Conservation (phyloP, 345 rosid genomes). For the Pistacia integerrima region DNA sequence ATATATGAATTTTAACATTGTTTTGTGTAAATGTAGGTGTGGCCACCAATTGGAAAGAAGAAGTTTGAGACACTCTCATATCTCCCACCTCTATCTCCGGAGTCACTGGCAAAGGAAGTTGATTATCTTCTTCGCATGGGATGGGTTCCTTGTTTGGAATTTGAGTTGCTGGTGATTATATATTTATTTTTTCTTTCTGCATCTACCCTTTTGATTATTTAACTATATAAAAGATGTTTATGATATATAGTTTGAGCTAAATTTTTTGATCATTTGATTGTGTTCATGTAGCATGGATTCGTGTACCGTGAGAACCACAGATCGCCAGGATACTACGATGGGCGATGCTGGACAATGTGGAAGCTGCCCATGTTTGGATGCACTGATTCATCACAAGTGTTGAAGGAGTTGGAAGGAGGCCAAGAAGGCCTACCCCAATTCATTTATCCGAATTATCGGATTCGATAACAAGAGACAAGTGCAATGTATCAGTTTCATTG, state of each 20-base stretch:
- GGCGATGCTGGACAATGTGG: slow-evolving; percentile 59
- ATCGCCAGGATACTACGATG: slow-evolving; percentile 51
- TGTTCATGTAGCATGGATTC: slow-evolving; percentile 26
- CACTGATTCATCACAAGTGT: slow-evolving; percentile 37
- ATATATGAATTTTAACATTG: no score
- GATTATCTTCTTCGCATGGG: slow-evolving; percentile 51
- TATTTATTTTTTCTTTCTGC: not conserved
- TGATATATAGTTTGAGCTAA: no score
- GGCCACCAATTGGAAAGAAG: slow-evolving; percentile 34
- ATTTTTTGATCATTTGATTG: no score
- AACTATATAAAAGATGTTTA: no score
- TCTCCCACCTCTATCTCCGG: slow-evolving; percentile 36
- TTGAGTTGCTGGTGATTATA: slow-evolving; percentile 39
- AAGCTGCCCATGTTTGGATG: slow-evolving; percentile 62
- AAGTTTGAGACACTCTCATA: slow-evolving; percentile 46
- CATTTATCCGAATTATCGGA: slow-evolving; percentile 36
- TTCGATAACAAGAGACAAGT: slow-evolving; percentile 51
- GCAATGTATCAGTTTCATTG: slow-evolving; percentile 54
- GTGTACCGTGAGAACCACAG: slow-evolving; percentile 38
- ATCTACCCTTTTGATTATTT: no score
- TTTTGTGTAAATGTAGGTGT: slow-evolving; percentile 22
- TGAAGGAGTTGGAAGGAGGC: slow-evolving; percentile 43
- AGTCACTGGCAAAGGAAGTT: slow-evolving; percentile 39
- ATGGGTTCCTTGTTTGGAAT: slow-evolving; percentile 73
- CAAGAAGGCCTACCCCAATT: slow-evolving; percentile 32